Evolutionary conservation across 2,329 filamentous ascomycete species (phyloP).

Genomic region (Pseudogymnoascus verrucosus): DNA sequence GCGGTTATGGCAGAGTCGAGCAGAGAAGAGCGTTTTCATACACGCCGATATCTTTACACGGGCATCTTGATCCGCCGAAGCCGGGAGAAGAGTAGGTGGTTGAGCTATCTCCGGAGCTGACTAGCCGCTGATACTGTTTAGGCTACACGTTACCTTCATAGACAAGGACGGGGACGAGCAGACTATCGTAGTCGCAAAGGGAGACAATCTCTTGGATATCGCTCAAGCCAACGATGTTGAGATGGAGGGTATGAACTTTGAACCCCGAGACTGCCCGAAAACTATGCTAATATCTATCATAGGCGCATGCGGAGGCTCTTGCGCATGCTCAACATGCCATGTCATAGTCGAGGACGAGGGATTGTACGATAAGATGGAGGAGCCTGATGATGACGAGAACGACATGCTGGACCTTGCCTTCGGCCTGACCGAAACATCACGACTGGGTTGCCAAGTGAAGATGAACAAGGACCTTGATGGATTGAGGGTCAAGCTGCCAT

Average conservation of each 20-base stretch:
- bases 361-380: slow-evolving; percentile 55
- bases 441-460: slow-evolving; percentile 47
- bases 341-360: slow-evolving; percentile 58
- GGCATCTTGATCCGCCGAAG: slow-evolving; percentile 75
- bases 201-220: slow-evolving; percentile 91
- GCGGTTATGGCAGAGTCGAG: neutral
- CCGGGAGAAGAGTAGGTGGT: slow-evolving; percentile 76
- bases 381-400: slow-evolving; percentile 57
- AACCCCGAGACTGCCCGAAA: neutral
- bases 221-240: slow-evolving; percentile 91
- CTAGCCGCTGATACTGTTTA: slow-evolving; percentile 29
- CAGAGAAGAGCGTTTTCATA: slow-evolving; percentile 53
- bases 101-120: slow-evolving; percentile 10
- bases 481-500: slow-evolving; percentile 72
- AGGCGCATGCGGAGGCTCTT: slow-evolving; percentile 82
- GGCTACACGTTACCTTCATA: slow-evolving; percentile 83
- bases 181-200: slow-evolving; percentile 71
- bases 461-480: slow-evolving; percentile 91
- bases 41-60: slow-evolving; percentile 55
- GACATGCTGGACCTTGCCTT: slow-evolving; percentile 70
- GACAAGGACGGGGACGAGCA: slow-evolving; percentile 77
- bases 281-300: slow-evolving; percentile 8
- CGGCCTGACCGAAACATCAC: slow-evolving; percentile 63
- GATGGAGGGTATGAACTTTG: slow-evolving; percentile 67
- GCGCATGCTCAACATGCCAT: slow-evolving; percentile 69